Evolutionary conservation across 306 rosid genomes (phyloP).

Genomic region (Cotoneaster glaucophyllus): DNA sequence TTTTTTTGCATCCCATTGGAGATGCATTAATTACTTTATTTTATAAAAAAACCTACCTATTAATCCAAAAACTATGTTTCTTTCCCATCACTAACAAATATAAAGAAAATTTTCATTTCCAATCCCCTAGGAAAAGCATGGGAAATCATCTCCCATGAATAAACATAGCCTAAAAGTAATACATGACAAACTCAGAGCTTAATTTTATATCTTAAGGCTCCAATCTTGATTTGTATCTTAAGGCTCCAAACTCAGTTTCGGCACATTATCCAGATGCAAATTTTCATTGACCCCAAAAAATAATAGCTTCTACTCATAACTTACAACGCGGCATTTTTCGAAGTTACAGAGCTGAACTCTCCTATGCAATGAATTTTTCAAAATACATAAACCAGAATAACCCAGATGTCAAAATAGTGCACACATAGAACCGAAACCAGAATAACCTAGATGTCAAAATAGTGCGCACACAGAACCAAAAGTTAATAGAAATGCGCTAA

Average conservation of each 20-base stretch:
- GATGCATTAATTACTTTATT: too few relatives aligned
- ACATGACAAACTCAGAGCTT: too few relatives aligned
- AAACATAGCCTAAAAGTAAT: too few relatives aligned
- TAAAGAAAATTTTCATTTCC: too few relatives aligned
- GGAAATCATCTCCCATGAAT: too few relatives aligned
- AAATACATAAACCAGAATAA: background rate
- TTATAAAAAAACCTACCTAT: too few relatives aligned
- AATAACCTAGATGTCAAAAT: background rate
- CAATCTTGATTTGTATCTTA: background rate
- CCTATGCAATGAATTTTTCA: background rate
- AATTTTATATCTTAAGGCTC: too few relatives aligned
- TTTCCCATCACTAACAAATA: too few relatives aligned
- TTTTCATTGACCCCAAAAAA: background rate
- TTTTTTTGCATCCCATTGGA: too few relatives aligned
- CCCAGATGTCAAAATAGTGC: background rate
- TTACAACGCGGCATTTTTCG: background rate
- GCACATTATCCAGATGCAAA: background rate
- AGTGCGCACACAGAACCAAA: background rate
- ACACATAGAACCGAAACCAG: background rate
- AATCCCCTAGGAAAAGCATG: too few relatives aligned
- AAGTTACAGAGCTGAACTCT: background rate
- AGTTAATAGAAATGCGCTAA: slow-evolving; percentile 9
- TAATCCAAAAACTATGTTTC: too few relatives aligned
- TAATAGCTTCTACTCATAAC: background rate
- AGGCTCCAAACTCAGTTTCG: background rate